Evolutionary conservation across 106 monocot genomes (phyloP), one percentile per base, ranked within the genome.

Genomic region (Platanthera zijinensis): DNA sequence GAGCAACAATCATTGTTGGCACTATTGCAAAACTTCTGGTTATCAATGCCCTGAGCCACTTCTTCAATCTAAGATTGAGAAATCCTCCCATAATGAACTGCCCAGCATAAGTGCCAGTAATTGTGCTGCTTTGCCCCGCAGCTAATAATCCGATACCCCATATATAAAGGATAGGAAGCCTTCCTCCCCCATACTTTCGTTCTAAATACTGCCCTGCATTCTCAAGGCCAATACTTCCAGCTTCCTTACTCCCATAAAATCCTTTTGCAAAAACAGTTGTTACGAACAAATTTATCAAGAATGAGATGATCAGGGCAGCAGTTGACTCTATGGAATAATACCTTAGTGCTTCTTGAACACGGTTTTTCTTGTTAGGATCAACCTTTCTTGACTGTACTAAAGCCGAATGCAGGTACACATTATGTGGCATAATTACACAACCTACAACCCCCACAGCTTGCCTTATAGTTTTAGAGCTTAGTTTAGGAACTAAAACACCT

Each of bases 11-110:
- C 54, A 96, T 92, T 63, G 95, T 96, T 52, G 95, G 95, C 30
- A 92, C 82, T 63, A 96, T 96, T 8, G 95, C 95, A 83, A 87
- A 92, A 74, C 92, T 90, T 84, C 95, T 88, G 14, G 95, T 96
- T 56, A 96, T 92, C 72, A 96, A 67, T 30, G 95, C 86, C 73
- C 95, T 85, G 25, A 90, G 19, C 92, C 95, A 96, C 84, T 96
- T 96, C 80, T 96, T 96, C 66, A 96, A 57, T 12, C 84, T 85
- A 13, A 90, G 84, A 80, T 96, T 85, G 52, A 96, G 85, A 80
- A 96, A 96, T 51, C 95, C 95, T 51, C 95, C 90, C 95, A 96
- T 96, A 76, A 96, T 96, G 77, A 96, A 96, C 61, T 96, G 95
- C 45, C 95, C 95, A 47, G 95, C 92, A 80, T 96, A 96, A 47